phyloP scores from a whole-genome alignment of 1,284 basidiomycete genomes.

The Ganoderma lucidum region DNA sequence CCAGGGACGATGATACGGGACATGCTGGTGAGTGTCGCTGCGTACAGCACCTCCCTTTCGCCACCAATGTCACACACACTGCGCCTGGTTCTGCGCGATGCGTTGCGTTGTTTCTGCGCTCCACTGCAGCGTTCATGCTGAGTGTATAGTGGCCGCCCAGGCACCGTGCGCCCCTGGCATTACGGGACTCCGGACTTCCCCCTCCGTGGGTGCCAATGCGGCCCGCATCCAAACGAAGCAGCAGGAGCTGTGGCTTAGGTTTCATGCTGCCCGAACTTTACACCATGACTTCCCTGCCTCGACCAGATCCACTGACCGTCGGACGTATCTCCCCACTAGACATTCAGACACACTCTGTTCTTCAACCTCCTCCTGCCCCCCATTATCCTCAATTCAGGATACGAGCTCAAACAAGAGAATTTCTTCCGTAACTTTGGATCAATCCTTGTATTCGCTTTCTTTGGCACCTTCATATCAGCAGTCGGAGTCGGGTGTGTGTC shows the following conservation, averaged over 20 bases:
- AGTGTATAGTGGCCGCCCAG: background rate
- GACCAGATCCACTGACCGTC: background rate
- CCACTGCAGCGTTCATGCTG: background rate
- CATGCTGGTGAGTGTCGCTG: constrained; percentile 84
- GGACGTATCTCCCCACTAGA: constrained; percentile 54
- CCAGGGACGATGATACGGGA: constrained; percentile 95
- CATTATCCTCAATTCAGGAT: constrained; percentile 98
- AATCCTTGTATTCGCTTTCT: constrained; percentile 95
- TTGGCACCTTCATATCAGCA: constrained; percentile 97
- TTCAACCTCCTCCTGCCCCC: constrained; percentile 98
- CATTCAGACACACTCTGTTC: constrained; percentile 97
- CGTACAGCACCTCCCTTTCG: background rate
- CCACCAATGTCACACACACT: background rate
- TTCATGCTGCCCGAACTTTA: background rate
- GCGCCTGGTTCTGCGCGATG: background rate
- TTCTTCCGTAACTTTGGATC: constrained; percentile 98
- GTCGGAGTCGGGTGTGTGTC: constrained; percentile 90
- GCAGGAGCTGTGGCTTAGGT: background rate
- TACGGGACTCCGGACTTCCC: background rate
- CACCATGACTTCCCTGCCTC: background rate
- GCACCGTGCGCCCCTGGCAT: constrained; percentile 6
- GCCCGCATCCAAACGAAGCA: background rate
- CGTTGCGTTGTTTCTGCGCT: background rate
- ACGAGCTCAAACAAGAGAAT: constrained; percentile 97
- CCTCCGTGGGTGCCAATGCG: background rate